These are phyloP conservation scores for Tulasnella sp. DNA, from an alignment of 768 basidiomycete species.

Conservation along the genomic window DNA sequence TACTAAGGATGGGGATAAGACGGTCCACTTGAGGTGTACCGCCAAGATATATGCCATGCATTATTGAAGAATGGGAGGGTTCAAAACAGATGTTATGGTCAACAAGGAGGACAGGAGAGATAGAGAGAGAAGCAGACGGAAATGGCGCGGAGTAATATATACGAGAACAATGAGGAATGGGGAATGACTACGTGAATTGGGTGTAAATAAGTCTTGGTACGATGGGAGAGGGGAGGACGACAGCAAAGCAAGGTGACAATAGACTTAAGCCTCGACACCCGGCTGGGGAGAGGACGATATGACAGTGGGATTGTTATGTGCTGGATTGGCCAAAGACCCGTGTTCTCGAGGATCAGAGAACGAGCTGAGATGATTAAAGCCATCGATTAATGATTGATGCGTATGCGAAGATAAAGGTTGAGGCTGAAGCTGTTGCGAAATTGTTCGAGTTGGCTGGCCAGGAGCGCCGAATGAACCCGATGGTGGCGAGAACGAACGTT, in stretches of 20 bases:
- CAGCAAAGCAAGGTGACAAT: slow-evolving; percentile 7
- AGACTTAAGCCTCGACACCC: slow-evolving; percentile 8
- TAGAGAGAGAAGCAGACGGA: background rate
- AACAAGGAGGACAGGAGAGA: background rate
- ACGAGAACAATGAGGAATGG: slow-evolving; percentile 12
- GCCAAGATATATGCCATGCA: slow-evolving; percentile 10
- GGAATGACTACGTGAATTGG: slow-evolving; percentile 9
- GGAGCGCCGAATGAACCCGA: background rate
- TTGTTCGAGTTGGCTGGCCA: background rate
- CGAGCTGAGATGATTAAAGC: background rate
- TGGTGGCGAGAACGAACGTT: slow-evolving; percentile 15
- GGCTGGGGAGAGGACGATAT: slow-evolving; percentile 16
- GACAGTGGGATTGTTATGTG: slow-evolving; percentile 4
- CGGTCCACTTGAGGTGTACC: background rate
- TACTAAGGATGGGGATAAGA: background rate
- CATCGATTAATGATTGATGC: slow-evolving; percentile 13
- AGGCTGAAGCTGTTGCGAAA: slow-evolving; percentile 1
- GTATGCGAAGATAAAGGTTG: slow-evolving; percentile 5
- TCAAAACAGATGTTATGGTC: background rate
- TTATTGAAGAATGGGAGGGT: background rate
- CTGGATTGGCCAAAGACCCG: background rate
- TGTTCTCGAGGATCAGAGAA: slow-evolving; percentile 14
- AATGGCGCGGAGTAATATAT: background rate
- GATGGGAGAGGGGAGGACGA: background rate
- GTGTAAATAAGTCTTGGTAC: slow-evolving; percentile 6